These are phyloP conservation scores for Dipteronia sinensis DNA, from an alignment of 345 rosid species.

Conservation along the genomic window DNA sequence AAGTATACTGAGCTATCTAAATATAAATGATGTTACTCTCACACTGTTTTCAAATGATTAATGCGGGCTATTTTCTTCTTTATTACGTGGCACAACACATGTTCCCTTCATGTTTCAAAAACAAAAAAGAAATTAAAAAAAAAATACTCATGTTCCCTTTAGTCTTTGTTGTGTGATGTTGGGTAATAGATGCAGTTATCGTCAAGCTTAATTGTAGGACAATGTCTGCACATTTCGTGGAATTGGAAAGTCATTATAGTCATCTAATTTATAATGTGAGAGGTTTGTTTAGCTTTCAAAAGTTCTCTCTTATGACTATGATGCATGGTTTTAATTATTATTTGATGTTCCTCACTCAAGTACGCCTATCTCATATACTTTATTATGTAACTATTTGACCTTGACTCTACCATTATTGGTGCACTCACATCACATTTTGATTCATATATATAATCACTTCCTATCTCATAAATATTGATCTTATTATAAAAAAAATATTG, in stretches of 20 bases:
- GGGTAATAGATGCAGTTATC: constrained; percentile 1
- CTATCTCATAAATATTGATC: no score
- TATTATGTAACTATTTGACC: background rate
- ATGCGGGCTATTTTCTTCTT: constrained; percentile 16
- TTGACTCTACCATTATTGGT: background rate
- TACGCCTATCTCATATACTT: background rate
- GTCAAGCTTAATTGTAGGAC: constrained; percentile 16
- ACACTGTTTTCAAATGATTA: constrained; percentile 22
- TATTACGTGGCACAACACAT: constrained; percentile 7
- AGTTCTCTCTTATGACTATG: background rate
- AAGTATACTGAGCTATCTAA: background rate
- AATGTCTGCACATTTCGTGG: background rate
- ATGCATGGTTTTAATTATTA: background rate
- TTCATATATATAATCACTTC: background rate
- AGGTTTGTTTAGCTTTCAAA: constrained; percentile 10
- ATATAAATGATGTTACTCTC: constrained; percentile 16
- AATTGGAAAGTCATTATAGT: constrained; percentile 9
- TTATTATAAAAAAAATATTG: no score
- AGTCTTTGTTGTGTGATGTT: constrained; percentile 10
- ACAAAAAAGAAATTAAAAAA: no score
- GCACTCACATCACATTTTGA: background rate
- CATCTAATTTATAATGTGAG: constrained; percentile 13
- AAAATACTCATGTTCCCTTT: constrained; percentile 14
- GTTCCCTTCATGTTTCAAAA: background rate
- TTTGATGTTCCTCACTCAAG: background rate